Evolutionary conservation across 306 rosid species (phyloP).

Genomic region (Cyamopsis tetragonoloba): DNA sequence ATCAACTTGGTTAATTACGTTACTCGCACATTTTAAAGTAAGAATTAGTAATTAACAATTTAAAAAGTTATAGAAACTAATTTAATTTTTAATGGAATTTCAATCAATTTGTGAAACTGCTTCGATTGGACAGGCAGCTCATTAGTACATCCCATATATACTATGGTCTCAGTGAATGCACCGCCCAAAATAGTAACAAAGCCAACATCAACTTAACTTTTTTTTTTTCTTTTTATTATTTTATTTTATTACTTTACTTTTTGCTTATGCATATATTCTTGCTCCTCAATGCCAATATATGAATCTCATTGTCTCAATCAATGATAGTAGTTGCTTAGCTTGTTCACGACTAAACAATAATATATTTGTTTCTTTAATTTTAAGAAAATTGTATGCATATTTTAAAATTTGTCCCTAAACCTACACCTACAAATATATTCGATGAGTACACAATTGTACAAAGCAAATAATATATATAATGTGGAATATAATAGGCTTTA

Average conservation of each 20-base stretch:
- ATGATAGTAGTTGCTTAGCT: background rate
- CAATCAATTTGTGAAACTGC: slow-evolving; percentile 50
- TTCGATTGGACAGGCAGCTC: slow-evolving; percentile 58
- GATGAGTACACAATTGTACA: background rate
- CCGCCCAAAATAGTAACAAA: slow-evolving; percentile 58
- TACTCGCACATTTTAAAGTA: no score
- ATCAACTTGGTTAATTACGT: slow-evolving; percentile 1
- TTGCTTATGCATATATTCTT: no score
- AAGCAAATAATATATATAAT: background rate
- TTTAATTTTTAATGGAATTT: no score
- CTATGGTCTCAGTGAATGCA: slow-evolving; percentile 39
- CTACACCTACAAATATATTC: background rate
- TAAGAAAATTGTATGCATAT: background rate
- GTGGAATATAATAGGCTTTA: background rate
- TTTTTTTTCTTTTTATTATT: background rate
- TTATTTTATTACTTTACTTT: no score
- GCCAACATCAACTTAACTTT: slow-evolving; percentile 56
- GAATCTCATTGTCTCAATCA: slow-evolving; percentile 16
- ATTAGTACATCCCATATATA: slow-evolving; percentile 48
- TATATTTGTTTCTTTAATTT: no score
- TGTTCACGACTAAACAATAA: slow-evolving; percentile 2
- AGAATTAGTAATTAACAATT: no score
- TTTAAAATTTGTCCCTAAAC: slow-evolving; percentile 17
- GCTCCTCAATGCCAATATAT: slow-evolving; percentile 27
- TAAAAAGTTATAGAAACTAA: no score